phyloP scores from a whole-genome alignment of 148 eudicot species.

The Polygonum aviculare region DNA sequence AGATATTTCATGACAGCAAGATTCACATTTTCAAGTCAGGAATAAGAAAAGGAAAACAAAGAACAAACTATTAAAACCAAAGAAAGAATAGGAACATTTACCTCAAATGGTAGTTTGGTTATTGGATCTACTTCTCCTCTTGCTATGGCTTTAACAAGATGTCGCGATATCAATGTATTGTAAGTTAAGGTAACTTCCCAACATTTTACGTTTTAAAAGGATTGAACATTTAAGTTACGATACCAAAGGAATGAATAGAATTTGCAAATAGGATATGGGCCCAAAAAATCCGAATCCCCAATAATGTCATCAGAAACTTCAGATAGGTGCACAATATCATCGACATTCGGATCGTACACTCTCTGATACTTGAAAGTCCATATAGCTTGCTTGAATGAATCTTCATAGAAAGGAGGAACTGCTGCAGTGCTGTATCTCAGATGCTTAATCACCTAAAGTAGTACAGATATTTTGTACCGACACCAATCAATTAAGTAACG shows the following conservation, averaged over 20 bases:
- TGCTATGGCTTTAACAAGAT: constrained; percentile 72
- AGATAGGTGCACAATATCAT: constrained; percentile 69
- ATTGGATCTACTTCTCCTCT: constrained; percentile 81
- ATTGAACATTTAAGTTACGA: background rate
- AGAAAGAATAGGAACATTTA: constrained; percentile 14
- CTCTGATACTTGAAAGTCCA: constrained; percentile 93
- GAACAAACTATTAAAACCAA: background rate
- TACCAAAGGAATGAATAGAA: constrained; percentile 13
- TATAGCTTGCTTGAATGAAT: constrained; percentile 76
- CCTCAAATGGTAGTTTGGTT: constrained; percentile 77
- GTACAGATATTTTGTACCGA: background rate
- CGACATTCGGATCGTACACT: constrained; percentile 63
- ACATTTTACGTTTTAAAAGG: background rate
- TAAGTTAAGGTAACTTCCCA: constrained; percentile 47
- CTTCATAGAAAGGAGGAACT: constrained; percentile 77
- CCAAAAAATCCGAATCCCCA: constrained; percentile 72
- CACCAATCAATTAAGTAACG: background rate
- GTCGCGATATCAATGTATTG: constrained; percentile 52
- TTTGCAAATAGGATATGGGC: constrained; percentile 84
- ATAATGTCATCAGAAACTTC: constrained; percentile 28
- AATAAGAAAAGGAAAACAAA: background rate
- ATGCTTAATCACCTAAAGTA: constrained; percentile 81
- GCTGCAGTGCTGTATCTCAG: constrained; percentile 56
- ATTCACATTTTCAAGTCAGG: background rate
- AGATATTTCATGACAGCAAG: background rate